Percentiles rank a stretch among this genome's conserved stretches.
phyloP scores from a whole-genome alignment of 2,329 filamentous ascomycete species.

The Sporothrix brasiliensis region DNA sequence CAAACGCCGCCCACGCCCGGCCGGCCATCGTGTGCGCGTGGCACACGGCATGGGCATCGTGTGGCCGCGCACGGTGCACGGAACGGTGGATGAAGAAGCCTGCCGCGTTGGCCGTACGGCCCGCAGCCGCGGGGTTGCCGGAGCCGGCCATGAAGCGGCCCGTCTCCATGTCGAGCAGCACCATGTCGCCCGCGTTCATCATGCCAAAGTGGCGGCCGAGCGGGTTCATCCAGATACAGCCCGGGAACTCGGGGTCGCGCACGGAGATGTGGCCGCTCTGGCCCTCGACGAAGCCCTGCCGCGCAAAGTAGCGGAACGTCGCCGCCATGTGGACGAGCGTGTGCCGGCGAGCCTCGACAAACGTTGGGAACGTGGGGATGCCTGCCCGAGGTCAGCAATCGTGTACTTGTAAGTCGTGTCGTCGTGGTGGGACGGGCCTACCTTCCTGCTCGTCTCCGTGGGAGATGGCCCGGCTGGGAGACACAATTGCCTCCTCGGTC shows the following conservation, averaged over 20 bases:
- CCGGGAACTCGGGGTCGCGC: conserved; percentile 63
- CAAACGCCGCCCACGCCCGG: conserved; percentile 69
- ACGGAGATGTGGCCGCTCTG: conserved; percentile 67
- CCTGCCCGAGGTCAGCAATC: conserved; percentile 38
- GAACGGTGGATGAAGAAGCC: conserved; percentile 72
- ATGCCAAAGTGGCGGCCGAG: conserved; percentile 68
- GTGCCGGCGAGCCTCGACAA: conserved; percentile 59
- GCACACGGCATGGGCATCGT: conserved; percentile 66
- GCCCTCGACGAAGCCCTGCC: conserved; percentile 66
- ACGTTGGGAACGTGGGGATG: conserved; percentile 49
- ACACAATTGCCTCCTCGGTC: conserved; percentile 33
- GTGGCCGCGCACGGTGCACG: conserved; percentile 64
- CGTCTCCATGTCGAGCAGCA: conserved; percentile 59
- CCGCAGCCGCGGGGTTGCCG: conserved; percentile 44
- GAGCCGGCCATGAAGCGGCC: conserved; percentile 68
- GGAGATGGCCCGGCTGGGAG: conserved; percentile 40
- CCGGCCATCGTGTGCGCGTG: conserved; percentile 69
- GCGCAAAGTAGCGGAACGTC: conserved; percentile 67
- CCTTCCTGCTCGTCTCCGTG: conserved; percentile 40
- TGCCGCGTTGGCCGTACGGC: conserved; percentile 61
- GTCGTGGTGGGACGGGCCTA: neutral
- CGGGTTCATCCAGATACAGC: conserved; percentile 68
- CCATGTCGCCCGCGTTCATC: conserved; percentile 68
- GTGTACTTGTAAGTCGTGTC: neutral
- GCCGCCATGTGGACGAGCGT: conserved; percentile 68